Evolutionary conservation across 176 grass and related monocot genomes (phyloP).

Genomic region (Elaeis guineensis): DNA sequence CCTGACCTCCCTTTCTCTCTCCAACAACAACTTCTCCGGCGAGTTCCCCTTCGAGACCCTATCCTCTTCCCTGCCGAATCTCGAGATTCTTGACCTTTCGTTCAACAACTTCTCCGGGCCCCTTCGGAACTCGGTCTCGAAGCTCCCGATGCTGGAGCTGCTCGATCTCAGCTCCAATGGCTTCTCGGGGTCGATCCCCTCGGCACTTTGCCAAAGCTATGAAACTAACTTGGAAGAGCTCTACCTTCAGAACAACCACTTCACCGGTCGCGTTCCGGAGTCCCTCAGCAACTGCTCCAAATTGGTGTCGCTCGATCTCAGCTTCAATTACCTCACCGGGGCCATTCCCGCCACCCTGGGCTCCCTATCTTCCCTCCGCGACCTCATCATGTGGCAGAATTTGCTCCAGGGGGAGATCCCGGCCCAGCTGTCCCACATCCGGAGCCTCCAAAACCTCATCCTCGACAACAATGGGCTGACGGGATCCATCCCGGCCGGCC

Average conservation of each 20-base stretch:
- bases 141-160: conserved; percentile 2
- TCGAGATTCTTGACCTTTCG: conserved; percentile 2
- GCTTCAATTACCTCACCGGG: conserved; percentile 20
- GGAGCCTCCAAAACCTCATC: conserved; percentile 12
- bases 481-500: conserved; percentile 1
- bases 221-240: not conserved
- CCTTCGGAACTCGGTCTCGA: not conserved
- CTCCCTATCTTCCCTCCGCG: conserved; percentile 4
- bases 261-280: conserved; percentile 8
- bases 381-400: conserved; percentile 23
- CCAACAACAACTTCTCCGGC: conserved; percentile 17
- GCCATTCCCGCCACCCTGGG: conserved; percentile 3
- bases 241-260: conserved; percentile 15
- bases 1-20: conserved; percentile 3
- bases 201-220: not conserved
- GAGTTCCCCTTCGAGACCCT: conserved; percentile 11
- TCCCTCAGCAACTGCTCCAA: conserved; percentile 11
- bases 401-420: conserved; percentile 15
- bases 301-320: conserved; percentile 12
- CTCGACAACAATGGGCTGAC: conserved; percentile 17
- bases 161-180: conserved; percentile 17
- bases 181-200: conserved; percentile 5
- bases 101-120: conserved; percentile 12
- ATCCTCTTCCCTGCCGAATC: not conserved
- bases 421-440: not conserved